These are phyloP conservation scores for Limnanthes douglasii DNA, from an alignment of 345 rosid genomes.

Conservation along the genomic window DNA sequence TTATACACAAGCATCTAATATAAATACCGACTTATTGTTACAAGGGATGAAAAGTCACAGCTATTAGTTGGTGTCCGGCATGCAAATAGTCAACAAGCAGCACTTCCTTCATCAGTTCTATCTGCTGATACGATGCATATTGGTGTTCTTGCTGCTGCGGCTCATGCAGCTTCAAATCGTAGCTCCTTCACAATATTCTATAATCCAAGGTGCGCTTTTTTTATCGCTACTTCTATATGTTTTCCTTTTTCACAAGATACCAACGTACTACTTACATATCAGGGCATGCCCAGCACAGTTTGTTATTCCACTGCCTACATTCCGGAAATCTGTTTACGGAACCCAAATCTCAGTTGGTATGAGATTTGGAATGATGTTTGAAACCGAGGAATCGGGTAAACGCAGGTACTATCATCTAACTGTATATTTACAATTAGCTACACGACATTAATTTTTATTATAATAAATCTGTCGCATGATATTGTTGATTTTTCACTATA, in stretches of 20 bases:
- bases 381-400: conserved; percentile 90
- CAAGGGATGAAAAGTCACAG: conserved; percentile 90
- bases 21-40: too few relatives aligned
- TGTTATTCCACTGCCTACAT: conserved; percentile 72
- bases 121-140: conserved; percentile 99
- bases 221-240: background rate
- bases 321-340: conserved; percentile 71
- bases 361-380: conserved; percentile 99
- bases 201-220: conserved; percentile 64
- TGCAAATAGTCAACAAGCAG: conserved; percentile 82
- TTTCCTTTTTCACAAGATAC: conserved; percentile 2
- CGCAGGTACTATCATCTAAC: conserved; percentile 45
- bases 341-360: conserved; percentile 85
- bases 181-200: conserved; percentile 88
- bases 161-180: conserved; percentile 81
- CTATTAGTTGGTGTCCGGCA: conserved; percentile 86
- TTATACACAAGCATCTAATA: too few relatives aligned
- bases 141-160: conserved; percentile 99
- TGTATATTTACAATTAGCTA: too few relatives aligned
- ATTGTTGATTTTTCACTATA: too few relatives aligned
- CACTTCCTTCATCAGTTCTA: conserved; percentile 82
- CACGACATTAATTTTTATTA: too few relatives aligned
- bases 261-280: conserved; percentile 4
- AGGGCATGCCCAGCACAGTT: conserved; percentile 98
- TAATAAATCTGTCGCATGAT: too few relatives aligned